Percentiles rank a stretch among this genome's conserved stretches.
Evolutionary conservation across 352 stramenopile genomes (phyloP).

Genomic region (Phytophthora constricta): DNA sequence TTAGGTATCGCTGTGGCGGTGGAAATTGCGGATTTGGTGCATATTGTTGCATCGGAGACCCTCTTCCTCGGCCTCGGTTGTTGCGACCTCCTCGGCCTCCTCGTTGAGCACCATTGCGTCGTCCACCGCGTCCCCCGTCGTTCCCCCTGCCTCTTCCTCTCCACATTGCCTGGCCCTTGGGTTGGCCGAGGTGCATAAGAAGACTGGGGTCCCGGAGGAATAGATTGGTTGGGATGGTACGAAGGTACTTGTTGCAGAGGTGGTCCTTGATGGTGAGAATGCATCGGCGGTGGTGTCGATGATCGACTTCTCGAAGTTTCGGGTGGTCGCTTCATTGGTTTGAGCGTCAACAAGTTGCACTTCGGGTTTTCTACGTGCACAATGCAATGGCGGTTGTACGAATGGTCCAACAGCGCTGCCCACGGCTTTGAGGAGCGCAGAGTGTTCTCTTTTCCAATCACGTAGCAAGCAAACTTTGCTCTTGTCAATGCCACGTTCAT

Average conservation of each 20-base stretch:
- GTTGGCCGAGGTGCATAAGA: slow-evolving; percentile 16
- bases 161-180: slow-evolving; percentile 30
- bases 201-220: slow-evolving; percentile 10
- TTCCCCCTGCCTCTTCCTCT: slow-evolving; percentile 46
- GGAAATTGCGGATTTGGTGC: slow-evolving; percentile 30
- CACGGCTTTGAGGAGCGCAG: slow-evolving; percentile 88
- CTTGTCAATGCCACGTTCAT: slow-evolving; percentile 91
- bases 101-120: slow-evolving; percentile 30
- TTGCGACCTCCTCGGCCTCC: slow-evolving; percentile 41
- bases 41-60: slow-evolving; percentile 28
- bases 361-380: slow-evolving; percentile 84
- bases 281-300: slow-evolving; percentile 11
- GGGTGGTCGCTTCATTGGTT: slow-evolving; percentile 57
- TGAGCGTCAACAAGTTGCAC: slow-evolving; percentile 77
- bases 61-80: slow-evolving; percentile 37
- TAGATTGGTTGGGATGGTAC: slow-evolving; percentile 18
- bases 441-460: slow-evolving; percentile 85
- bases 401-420: slow-evolving; percentile 79
- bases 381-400: slow-evolving; percentile 67
- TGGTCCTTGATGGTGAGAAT: slow-evolving; percentile 25
- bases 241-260: slow-evolving; percentile 15
- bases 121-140: slow-evolving; percentile 33
- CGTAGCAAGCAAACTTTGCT: slow-evolving; percentile 90
- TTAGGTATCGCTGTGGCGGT: background rate
- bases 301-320: slow-evolving; percentile 23